Conservation (phyloP, 192 early-diverging fungal genomes). For the Coemansia sp. region DNA sequence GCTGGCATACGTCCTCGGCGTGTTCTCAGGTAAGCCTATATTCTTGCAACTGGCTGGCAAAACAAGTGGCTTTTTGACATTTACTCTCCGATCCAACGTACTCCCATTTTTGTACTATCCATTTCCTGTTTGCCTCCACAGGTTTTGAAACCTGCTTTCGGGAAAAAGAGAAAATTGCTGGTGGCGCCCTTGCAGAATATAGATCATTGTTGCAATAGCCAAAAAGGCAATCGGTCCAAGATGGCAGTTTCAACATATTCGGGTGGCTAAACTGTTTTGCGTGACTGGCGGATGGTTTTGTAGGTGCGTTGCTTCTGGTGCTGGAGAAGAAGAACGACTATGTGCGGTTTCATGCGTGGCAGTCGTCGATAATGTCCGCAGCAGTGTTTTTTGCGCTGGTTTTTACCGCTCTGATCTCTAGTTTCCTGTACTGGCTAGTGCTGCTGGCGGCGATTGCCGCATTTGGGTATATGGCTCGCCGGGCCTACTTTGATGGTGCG, state of each 20-base stretch:
- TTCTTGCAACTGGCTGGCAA: background rate
- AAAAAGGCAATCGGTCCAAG: background rate
- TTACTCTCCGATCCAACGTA: background rate
- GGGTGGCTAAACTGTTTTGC: conserved; percentile 1
- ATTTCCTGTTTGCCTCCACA: background rate
- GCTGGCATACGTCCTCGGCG: conserved; percentile 64
- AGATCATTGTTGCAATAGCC: background rate
- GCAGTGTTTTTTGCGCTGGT: conserved; percentile 30
- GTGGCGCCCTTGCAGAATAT: conserved; percentile 6
- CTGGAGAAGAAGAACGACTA: conserved; percentile 74
- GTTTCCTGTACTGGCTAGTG: conserved; percentile 45
- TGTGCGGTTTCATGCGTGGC: conserved; percentile 59
- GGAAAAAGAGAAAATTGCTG: background rate
- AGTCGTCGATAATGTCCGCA: conserved; percentile 48
- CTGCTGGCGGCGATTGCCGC: conserved; percentile 15
- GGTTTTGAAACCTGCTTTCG: background rate
- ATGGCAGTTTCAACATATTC: background rate
- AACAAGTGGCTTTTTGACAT: conserved; percentile 8
- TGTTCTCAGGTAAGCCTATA: conserved; percentile 45
- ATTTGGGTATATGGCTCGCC: conserved; percentile 52
- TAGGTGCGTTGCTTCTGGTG: conserved; percentile 70
- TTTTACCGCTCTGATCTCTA: conserved; percentile 40
- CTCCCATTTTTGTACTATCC: background rate
- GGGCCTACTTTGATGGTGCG: conserved; percentile 69
- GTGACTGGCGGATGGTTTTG: conserved; percentile 58